These are phyloP conservation scores for Hygrophoropsis aurantiaca DNA, from an alignment of 768 basidiomycete genomes.

Conservation along the genomic window DNA sequence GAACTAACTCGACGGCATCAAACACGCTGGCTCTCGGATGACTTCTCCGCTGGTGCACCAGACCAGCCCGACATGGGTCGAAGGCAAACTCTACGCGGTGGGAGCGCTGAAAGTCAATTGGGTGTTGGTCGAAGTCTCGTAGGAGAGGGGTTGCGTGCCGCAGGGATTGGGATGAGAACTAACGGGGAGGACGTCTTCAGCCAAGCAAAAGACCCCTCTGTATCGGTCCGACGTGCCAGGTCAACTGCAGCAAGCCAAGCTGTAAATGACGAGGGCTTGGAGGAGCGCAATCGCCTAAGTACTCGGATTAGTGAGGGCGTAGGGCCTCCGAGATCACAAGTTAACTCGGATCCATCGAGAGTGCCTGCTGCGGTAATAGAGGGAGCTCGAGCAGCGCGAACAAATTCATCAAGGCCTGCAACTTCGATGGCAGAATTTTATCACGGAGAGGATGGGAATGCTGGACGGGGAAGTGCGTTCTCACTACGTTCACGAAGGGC, in stretches of 20 bases:
- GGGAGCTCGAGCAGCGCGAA: conserved; percentile 20
- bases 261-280: conserved; percentile 22
- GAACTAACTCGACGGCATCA: conserved; percentile 50
- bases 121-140: conserved; percentile 51
- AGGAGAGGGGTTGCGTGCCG: conserved; percentile 69
- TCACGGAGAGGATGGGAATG: conserved; percentile 18
- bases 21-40: conserved; percentile 55
- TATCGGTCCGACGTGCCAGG: conserved; percentile 16
- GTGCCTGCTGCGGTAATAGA: conserved; percentile 13
- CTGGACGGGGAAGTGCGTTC: conserved; percentile 10
- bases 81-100: conserved; percentile 57
- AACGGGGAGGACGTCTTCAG: conserved; percentile 38
- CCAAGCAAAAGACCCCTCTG: conserved; percentile 17
- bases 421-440: conserved; percentile 59
- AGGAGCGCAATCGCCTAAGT: conserved; percentile 22
- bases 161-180: conserved; percentile 53
- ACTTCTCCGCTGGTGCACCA: conserved; percentile 31
- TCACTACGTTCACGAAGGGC: conserved; percentile 21
- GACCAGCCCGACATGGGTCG: conserved; percentile 37
- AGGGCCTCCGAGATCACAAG: conserved; percentile 18
- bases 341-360: conserved; percentile 26
- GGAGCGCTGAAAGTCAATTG: conserved; percentile 70
- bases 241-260: conserved; percentile 9
- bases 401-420: conserved; percentile 37
- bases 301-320: conserved; percentile 16